Base-by-base conservation (phyloP, 257 asterid genomes). In the Nicotiana benthamiana region DNA sequence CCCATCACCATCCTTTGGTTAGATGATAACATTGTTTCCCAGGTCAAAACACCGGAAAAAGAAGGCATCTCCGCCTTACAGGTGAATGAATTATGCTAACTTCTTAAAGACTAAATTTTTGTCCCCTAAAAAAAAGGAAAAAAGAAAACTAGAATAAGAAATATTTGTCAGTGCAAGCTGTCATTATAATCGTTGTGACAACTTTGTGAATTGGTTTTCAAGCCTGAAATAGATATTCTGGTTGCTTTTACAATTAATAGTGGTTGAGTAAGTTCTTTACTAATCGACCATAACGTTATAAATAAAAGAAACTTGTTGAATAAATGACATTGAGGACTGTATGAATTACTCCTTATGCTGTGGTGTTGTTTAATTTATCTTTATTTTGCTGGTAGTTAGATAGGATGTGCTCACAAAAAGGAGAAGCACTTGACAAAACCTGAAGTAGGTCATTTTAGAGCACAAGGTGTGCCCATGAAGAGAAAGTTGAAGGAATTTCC, bases 381-480 rank as follows among this genome's bases (percentile, higher is more conserved):
- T 34, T 43, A 40, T 77, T 80, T 86, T 67, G 53, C 82, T 86
- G 89, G 86, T 88, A 83, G 85, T 89, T 86, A 93, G 98, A 34
- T 94, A 88, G 98, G 97, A 7, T 94, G 98, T 78, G 96, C 97
- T 34, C 97, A 94, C 78, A 94, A 94, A 27, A 94, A 94, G 83
- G 98, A 94, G 91, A 94, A 94, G 80, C 97, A 93, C 84, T 90
- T 94, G 90, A 88, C 91, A 26, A 90, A 88, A 86, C 97, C 98
- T 74, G 97, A 91, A 85, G 93, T 91, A 30, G 98, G 97, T 62
- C 98, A 94, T 85, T 94, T 93, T 84, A 91, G 98, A 89, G 96
- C 97, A 63, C 98, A 94, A 86, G 97, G 97, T 57, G 98, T 94
- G 51, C 97, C 98, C 56, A 89, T 94, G 98, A 94, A 91, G 84